These are phyloP conservation scores for Gamsiella multidivaricata DNA, from an alignment of 192 early-diverging fungal species.

Conservation along the genomic window DNA sequence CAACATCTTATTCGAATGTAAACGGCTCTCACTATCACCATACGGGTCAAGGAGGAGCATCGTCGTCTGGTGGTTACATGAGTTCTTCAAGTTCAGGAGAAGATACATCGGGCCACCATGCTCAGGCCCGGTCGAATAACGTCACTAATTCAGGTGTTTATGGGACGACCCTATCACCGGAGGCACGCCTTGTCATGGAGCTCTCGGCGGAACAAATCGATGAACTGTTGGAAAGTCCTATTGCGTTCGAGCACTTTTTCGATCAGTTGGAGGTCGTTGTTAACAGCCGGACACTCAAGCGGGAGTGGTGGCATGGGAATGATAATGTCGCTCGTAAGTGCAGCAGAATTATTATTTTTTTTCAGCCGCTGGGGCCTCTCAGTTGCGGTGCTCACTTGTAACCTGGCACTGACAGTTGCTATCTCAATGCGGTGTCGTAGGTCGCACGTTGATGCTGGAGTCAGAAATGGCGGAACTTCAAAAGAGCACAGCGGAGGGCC, in stretches of 20 bases:
- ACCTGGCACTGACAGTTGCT: too few relatives aligned
- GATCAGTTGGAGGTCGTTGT: conserved; percentile 44
- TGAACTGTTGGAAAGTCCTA: conserved; percentile 37
- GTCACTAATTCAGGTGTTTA: neutral
- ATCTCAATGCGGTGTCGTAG: too few relatives aligned
- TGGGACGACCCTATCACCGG: conserved; percentile 14
- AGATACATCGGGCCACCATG: conserved; percentile 4
- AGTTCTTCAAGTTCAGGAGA: neutral
- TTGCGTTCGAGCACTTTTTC: conserved; percentile 47
- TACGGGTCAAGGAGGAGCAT: neutral
- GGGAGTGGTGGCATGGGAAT: conserved; percentile 61
- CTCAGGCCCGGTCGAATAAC: conserved; percentile 1
- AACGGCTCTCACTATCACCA: conserved; percentile 23
- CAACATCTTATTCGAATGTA: conserved; percentile 5
- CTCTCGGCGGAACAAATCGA: conserved; percentile 25
- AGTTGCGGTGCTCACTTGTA: too few relatives aligned
- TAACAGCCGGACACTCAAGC: conserved; percentile 56
- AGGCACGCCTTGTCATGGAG: conserved; percentile 37
- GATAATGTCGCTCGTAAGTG: conserved; percentile 62
- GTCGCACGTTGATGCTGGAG: conserved; percentile 55
- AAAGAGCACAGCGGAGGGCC: conserved; percentile 45
- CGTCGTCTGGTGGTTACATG: neutral
- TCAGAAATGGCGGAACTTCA: conserved; percentile 54
- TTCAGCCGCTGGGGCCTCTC: neutral
- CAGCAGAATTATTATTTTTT: neutral